Conservation (phyloP, 2,329 filamentous ascomycete species). For the Paradendryphiella salina region DNA sequence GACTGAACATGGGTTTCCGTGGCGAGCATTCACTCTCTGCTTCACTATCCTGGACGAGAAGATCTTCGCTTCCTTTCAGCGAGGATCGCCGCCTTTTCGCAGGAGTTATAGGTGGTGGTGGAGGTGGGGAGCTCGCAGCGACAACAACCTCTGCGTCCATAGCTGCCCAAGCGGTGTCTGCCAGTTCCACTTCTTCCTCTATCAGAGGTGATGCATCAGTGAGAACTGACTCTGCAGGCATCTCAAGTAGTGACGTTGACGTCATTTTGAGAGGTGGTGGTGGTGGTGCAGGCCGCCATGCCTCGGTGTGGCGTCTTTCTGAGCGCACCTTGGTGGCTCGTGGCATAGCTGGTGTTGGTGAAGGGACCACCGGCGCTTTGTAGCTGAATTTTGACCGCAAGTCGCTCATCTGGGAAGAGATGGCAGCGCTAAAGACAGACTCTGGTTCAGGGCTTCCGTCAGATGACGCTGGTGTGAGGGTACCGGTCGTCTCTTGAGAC, state of each 20-base stretch:
- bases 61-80: conserved; percentile 52
- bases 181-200: conserved; percentile 16
- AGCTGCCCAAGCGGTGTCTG: conserved; percentile 33
- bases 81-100: conserved; percentile 24
- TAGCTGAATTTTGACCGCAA: conserved; percentile 41
- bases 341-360: conserved; percentile 2
- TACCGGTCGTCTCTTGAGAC: conserved; percentile 35
- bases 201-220: conserved; percentile 11
- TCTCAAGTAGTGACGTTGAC: not conserved
- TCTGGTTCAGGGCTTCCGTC: conserved; percentile 35
- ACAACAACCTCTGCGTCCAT: conserved; percentile 41
- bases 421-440: conserved; percentile 28
- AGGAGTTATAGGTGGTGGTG: conserved; percentile 27
- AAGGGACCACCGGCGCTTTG: conserved; percentile 11
- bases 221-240: conserved; percentile 7
- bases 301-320: conserved; percentile 15
- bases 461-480: conserved; percentile 40
- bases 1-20: conserved; percentile 43
- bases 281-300: conserved; percentile 10
- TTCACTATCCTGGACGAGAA: conserved; percentile 53
- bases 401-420: conserved; percentile 36
- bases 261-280: conserved; percentile 8
- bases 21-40: conserved; percentile 45
- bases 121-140: conserved; percentile 34
- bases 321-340: conserved; percentile 6